phyloP scores from a whole-genome alignment of 345 rosid species.

The Lepidium sativum region DNA sequence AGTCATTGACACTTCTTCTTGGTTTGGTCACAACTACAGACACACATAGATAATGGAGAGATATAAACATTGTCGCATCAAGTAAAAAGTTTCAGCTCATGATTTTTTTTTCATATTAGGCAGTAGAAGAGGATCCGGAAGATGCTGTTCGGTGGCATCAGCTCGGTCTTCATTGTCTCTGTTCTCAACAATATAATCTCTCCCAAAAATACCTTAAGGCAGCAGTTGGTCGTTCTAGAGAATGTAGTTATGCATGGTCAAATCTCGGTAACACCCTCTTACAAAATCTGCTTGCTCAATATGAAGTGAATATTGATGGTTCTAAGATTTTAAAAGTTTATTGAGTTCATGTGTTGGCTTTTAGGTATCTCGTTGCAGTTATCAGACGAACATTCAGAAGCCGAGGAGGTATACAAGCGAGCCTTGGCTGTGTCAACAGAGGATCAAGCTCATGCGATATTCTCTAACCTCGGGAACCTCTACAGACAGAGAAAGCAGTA shows the following conservation, averaged over 20 bases:
- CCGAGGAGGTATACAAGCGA: constrained; percentile 28
- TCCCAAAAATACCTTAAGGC: constrained; percentile 88
- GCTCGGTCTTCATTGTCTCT: constrained; percentile 84
- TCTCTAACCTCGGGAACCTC: constrained; percentile 89
- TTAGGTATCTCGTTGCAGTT: constrained; percentile 76
- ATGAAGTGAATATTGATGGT: neutral
- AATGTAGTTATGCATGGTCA: constrained; percentile 76
- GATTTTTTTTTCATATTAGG: constrained; percentile 14
- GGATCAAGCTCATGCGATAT: constrained; percentile 60
- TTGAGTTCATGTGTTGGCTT: constrained; percentile 2
- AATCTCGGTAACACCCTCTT: constrained; percentile 55
- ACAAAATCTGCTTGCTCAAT: neutral
- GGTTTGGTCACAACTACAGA: neutral
- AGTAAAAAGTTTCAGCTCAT: neutral
- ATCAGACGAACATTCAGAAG: constrained; percentile 46
- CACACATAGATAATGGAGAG: neutral
- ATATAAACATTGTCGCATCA: neutral
- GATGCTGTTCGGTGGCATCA: constrained; percentile 89
- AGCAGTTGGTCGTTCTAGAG: constrained; percentile 53
- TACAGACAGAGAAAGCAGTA: constrained; percentile 70
- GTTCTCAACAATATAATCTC: constrained; percentile 58
- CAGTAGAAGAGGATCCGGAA: constrained; percentile 69
- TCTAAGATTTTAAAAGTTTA: neutral
- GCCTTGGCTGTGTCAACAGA: constrained; percentile 46
- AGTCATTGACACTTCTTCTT: neutral